phyloP scores from a whole-genome alignment of 176 grass and related monocot genomes.

The Lolium multiflorum region DNA sequence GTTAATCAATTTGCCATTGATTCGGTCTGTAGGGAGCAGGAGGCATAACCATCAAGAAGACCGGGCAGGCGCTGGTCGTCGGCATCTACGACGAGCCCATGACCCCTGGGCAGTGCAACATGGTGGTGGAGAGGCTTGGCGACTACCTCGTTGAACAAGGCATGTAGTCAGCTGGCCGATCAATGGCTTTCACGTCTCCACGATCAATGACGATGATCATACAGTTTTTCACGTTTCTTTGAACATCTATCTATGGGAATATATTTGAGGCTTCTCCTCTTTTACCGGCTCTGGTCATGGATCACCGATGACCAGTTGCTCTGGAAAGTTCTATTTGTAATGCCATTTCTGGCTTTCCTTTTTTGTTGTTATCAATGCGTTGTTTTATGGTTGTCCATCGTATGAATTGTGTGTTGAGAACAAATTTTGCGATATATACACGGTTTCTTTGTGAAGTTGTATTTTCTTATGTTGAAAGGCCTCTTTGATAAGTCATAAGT shows the following conservation, averaged over 20 bases:
- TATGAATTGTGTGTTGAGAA: neutral
- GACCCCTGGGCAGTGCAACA: constrained; percentile 83
- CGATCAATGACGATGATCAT: neutral
- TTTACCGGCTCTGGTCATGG: neutral
- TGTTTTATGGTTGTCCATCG: neutral
- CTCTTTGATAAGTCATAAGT: neutral
- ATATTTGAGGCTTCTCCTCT: neutral
- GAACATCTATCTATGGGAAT: neutral
- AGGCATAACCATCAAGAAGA: constrained; percentile 74
- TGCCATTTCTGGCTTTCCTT: constrained; percentile 14
- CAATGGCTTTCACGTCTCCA: neutral
- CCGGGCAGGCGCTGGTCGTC: constrained; percentile 64
- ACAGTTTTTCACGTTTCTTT: neutral
- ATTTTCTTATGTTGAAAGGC: neutral
- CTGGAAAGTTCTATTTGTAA: constrained; percentile 1
- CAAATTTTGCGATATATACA: neutral
- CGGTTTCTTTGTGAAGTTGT: neutral
- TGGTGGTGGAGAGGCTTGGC: constrained; percentile 80
- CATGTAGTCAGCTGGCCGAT: constrained; percentile 44
- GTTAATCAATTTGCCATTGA: neutral
- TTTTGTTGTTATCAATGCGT: neutral
- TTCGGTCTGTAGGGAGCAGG: constrained; percentile 56
- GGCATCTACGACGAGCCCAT: constrained; percentile 86
- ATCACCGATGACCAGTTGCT: neutral
- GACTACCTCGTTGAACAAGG: constrained; percentile 82